Evolutionary conservation across 805 yeast species (phyloP).

Genomic region (Clavispora asparagi): DNA sequence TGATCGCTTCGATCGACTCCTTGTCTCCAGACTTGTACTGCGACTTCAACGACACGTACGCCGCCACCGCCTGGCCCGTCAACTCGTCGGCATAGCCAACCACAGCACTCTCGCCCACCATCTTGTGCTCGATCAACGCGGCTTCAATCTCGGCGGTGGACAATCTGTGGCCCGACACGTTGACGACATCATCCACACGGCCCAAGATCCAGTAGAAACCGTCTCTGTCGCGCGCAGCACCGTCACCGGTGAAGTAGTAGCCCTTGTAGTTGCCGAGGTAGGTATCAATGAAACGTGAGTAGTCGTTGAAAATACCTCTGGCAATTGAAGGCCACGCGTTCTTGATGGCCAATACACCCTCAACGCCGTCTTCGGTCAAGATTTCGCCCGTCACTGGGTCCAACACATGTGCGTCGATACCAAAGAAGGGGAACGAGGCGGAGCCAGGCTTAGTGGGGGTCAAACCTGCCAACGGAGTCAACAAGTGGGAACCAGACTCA

Average conservation of each 20-base stretch:
- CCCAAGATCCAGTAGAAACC: conserved; percentile 98
- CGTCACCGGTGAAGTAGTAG: conserved; percentile 95
- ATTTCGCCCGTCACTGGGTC: conserved; percentile 92
- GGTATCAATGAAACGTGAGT: conserved; percentile 81
- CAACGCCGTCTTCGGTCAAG: conserved; percentile 81
- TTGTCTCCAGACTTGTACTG: conserved; percentile 35
- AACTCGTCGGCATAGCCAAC: conserved; percentile 92
- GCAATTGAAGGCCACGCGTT: conserved; percentile 99
- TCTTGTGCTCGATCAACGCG: conserved; percentile 70
- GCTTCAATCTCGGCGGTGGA: conserved; percentile 99
- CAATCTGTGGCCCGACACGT: conserved; percentile 94
- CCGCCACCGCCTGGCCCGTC: conserved; percentile 97
- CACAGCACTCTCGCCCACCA: conserved; percentile 93
- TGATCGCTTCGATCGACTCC: conserved; percentile 43
- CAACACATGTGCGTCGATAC: conserved; percentile 83
- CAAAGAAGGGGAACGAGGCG: conserved; percentile 95
- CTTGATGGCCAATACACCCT: conserved; percentile 90
- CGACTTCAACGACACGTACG: conserved; percentile 78
- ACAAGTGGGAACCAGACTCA: conserved; percentile 92
- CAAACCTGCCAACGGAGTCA: conserved; percentile 92
- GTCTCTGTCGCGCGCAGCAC: conserved; percentile 95
- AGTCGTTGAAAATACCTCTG: conserved; percentile 88
- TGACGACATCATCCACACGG: conserved; percentile 97
- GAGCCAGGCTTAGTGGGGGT: conserved; percentile 96
- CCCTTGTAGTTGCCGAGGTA: conserved; percentile 92